Percentiles rank a stretch among this genome's conserved stretches.
phyloP scores from a whole-genome alignment of 768 basidiomycete genomes.

The Lactarius quietus region DNA sequence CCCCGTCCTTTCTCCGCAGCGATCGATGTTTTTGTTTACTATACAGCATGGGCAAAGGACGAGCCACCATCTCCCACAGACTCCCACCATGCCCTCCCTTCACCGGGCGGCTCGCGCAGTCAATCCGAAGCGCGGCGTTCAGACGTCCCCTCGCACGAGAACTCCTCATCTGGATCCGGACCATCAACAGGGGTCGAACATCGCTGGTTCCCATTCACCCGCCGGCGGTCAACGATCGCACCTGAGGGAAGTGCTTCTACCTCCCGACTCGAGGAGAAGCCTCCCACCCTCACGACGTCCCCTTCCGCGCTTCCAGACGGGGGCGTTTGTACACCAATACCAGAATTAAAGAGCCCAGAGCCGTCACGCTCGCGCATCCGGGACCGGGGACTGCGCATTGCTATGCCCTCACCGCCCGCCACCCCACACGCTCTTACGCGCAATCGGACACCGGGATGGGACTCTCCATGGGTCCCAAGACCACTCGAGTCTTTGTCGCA shows the following conservation, averaged over 20 bases:
- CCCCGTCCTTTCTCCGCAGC: background rate
- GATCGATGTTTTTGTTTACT: background rate
- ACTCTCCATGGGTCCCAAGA: slow-evolving; percentile 60
- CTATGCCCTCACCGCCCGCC: slow-evolving; percentile 35
- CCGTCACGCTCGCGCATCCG: slow-evolving; percentile 16
- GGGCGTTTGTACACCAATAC: background rate
- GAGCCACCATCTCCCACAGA: slow-evolving; percentile 30
- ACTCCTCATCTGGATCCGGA: slow-evolving; percentile 43
- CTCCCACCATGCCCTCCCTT: slow-evolving; percentile 37
- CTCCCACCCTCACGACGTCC: slow-evolving; percentile 1
- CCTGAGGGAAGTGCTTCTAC: slow-evolving; percentile 3
- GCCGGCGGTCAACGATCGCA: slow-evolving; percentile 40
- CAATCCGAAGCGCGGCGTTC: slow-evolving; percentile 43
- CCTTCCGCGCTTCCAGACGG: slow-evolving; percentile 4
- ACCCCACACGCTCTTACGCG: slow-evolving; percentile 51
- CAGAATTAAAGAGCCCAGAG: slow-evolving; percentile 30
- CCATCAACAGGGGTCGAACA: slow-evolving; percentile 31
- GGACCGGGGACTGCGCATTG: slow-evolving; percentile 29
- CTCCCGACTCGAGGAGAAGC: slow-evolving; percentile 9
- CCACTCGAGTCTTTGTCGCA: slow-evolving; percentile 28
- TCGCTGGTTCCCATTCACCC: slow-evolving; percentile 75
- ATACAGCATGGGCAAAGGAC: slow-evolving; percentile 24
- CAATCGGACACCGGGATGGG: slow-evolving; percentile 59
- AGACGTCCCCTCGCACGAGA: slow-evolving; percentile 51
- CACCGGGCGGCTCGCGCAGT: slow-evolving; percentile 32